Evolutionary conservation across 139 green algal species (phyloP).

Genomic region (Coelastrella sp.): DNA sequence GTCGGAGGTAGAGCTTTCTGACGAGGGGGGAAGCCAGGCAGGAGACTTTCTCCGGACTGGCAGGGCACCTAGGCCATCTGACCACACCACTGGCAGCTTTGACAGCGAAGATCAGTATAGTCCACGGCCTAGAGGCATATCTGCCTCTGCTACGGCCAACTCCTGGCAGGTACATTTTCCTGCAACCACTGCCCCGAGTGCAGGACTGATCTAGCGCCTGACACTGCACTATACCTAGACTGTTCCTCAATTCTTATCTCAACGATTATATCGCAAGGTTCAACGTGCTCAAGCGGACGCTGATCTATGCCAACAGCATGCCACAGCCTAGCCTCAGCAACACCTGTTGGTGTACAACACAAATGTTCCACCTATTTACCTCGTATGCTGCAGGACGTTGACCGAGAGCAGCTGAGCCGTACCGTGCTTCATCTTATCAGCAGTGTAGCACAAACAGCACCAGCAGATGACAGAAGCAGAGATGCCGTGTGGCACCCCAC

Average conservation of each 20-base stretch:
- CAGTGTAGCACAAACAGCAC: conserved; percentile 41
- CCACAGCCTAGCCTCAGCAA: too few species aligned
- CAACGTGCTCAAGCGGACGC: not conserved
- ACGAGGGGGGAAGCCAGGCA: not conserved
- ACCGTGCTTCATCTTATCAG: conserved; percentile 41
- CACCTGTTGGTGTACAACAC: too few species aligned
- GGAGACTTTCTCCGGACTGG: not conserved
- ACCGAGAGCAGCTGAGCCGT: conserved; percentile 35
- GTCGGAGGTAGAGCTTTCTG: too few species aligned
- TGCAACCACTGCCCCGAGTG: too few species aligned
- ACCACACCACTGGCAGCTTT: not conserved
- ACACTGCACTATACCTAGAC: too few species aligned
- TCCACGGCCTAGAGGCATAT: conserved; percentile 2
- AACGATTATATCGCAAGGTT: not conserved
- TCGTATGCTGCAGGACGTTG: conserved; percentile 35
- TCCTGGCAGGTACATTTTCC: conserved; percentile 39
- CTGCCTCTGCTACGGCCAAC: not conserved
- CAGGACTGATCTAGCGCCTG: too few species aligned
- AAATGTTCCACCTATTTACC: not conserved
- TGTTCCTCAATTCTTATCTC: too few species aligned
- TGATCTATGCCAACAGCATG: too few species aligned
- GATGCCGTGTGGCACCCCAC: conserved; percentile 48
- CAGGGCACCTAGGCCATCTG: not conserved
- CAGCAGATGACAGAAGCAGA: conserved; percentile 44
- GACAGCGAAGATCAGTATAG: not conserved